phyloP scores from a whole-genome alignment of 2,329 filamentous ascomycete species.

The Myriosclerotinia curreyana region DNA sequence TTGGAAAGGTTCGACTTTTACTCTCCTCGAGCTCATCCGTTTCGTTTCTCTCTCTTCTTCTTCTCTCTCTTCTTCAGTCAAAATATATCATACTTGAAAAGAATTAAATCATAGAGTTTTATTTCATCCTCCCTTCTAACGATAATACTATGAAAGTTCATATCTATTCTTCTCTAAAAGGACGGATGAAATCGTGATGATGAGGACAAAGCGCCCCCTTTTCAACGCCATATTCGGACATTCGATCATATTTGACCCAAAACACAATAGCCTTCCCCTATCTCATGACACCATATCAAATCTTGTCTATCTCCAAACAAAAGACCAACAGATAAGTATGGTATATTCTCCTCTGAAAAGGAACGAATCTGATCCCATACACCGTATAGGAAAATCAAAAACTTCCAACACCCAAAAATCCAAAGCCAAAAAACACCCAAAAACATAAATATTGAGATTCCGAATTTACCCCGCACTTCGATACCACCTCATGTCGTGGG shows the following conservation, averaged over 20 bases:
- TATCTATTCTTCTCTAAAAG: background rate
- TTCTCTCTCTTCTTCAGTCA: background rate
- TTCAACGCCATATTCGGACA: conserved; percentile 4
- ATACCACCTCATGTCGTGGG: conserved; percentile 17
- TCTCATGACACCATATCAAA: background rate
- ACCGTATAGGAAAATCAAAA: background rate
- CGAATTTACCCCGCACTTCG: conserved; percentile 12
- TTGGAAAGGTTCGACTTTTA: background rate
- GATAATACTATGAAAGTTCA: background rate
- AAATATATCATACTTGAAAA: background rate
- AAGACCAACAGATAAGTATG: conserved; percentile 7
- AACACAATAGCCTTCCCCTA: background rate
- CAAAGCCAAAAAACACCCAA: background rate
- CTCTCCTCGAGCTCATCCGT: too few species aligned
- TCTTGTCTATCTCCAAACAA: background rate
- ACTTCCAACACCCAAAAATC: background rate
- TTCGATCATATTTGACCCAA: background rate
- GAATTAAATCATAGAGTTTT: background rate
- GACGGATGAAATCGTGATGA: background rate
- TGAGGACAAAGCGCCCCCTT: background rate
- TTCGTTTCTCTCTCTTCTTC: background rate
- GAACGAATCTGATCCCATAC: background rate
- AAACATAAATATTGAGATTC: background rate
- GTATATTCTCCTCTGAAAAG: conserved; percentile 8
- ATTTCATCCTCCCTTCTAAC: background rate